phyloP scores from a whole-genome alignment of 2,329 filamentous ascomycete species.

The Madurella fahalii region DNA sequence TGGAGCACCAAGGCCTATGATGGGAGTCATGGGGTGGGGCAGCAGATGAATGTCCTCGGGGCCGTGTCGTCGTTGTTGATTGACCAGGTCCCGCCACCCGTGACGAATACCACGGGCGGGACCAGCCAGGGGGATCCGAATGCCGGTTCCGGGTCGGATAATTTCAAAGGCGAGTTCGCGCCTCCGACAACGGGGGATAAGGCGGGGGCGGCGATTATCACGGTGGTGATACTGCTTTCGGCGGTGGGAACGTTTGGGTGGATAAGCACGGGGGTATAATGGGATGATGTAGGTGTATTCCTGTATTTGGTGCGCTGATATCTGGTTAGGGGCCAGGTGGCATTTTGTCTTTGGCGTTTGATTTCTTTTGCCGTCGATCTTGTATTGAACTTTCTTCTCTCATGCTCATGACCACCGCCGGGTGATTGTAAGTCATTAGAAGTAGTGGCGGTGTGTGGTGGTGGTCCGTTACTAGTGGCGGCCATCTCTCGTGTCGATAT shows the following conservation, averaged over 20 bases:
- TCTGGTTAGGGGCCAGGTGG: no score
- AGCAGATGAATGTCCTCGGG: conserved; percentile 55
- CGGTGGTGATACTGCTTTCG: conserved; percentile 40
- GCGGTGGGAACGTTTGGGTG: conserved; percentile 45
- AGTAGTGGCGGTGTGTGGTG: no score
- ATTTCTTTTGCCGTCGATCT: background rate
- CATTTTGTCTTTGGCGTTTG: background rate
- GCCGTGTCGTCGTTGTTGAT: conserved; percentile 50
- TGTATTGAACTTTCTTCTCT: no score
- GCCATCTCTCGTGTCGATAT: no score
- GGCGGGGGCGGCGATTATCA: conserved; percentile 48
- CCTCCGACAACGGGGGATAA: conserved; percentile 43
- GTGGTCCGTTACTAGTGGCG: no score
- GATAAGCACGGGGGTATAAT: conserved; percentile 39
- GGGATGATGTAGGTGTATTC: no score
- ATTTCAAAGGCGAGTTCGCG: conserved; percentile 27
- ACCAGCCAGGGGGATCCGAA: conserved; percentile 42
- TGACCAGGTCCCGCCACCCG: conserved; percentile 36
- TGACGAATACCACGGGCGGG: conserved; percentile 48
- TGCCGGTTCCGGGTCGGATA: conserved; percentile 34
- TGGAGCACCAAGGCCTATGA: conserved; percentile 54
- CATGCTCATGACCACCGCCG: no score
- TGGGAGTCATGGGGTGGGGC: conserved; percentile 54
- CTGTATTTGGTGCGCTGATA: no score
- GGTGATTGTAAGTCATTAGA: no score